Evolutionary conservation across 2,329 filamentous ascomycete genomes (phyloP), one percentile per base, ranked within the genome.

Genomic region (Acrocalymma vagum): DNA sequence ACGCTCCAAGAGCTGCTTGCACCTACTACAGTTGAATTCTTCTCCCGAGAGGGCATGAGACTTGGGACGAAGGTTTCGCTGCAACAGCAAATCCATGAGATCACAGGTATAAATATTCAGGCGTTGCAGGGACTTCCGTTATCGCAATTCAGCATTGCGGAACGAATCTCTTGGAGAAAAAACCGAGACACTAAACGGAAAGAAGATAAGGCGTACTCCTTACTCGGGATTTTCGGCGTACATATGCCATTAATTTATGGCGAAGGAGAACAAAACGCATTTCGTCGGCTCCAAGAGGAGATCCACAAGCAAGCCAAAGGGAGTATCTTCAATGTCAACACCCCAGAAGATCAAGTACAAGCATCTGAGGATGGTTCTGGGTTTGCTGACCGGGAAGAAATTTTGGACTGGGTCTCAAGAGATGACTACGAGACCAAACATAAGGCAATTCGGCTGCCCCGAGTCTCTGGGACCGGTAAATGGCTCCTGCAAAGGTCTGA

Each of bases 141-240:
- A 16, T 36, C 50, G 14, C 13, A 46, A 13, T 61, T 62, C 29
- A 56, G 13, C 13, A 49, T 16, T 38, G 20, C 39, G 53, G 31
- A 59, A 35, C 42, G 55, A 39, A 48, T 21, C 21, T 8, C 21
- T n/a, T 66, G 55, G 58, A 53, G 36, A 5, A 25, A 45, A 27
- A 36, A 32, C n/a, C 54, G 62, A 38, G 25, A 24, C 35, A 64
- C 58, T 8, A 59, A 39, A 4, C 38, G 51, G 29, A 45, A 49
- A 34, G 58, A 63, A 55, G 58, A 64, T 24, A 51, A 17, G n/a
- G 48, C 51, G 22, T 62, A 60, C 44, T 60, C 38, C 33, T 38
- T 62, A 13, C 51, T 60, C 28, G 48, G 61, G 36, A 28, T 64
- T 29, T 42, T 64, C 21, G 38, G 36, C 42, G 26, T 60, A 37